A percentile compares a stretch with the other conserved stretches of the same genome.
phyloP scores from a whole-genome alignment of 352 stramenopile genomes.

The Plasmopara halstedii region DNA sequence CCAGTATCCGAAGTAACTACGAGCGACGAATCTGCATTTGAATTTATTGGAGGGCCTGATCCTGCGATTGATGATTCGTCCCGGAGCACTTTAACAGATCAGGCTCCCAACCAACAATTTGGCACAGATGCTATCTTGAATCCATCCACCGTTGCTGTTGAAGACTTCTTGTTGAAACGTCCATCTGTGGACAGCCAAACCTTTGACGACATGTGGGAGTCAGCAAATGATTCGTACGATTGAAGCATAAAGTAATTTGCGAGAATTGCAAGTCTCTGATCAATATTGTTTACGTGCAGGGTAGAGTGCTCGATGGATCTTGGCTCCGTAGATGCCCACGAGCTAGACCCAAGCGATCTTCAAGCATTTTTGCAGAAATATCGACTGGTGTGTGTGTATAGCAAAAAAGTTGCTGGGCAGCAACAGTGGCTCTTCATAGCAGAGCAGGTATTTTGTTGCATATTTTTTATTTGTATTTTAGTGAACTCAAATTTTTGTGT shows the following conservation, averaged over 20 bases:
- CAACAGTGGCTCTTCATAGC: slow-evolving; percentile 74
- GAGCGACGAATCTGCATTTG: slow-evolving; percentile 55
- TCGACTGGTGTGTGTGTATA: slow-evolving; percentile 59
- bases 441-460: slow-evolving; percentile 47
- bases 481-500: slow-evolving; percentile 1
- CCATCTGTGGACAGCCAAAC: slow-evolving; percentile 37
- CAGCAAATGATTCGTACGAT: slow-evolving; percentile 57
- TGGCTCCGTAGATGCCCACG: slow-evolving; percentile 27
- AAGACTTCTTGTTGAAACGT: slow-evolving; percentile 57
- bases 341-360: slow-evolving; percentile 50
- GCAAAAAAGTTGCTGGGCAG: slow-evolving; percentile 65
- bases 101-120: slow-evolving; percentile 34
- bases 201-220: slow-evolving; percentile 75
- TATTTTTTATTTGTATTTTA: neutral
- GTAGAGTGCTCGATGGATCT: slow-evolving; percentile 72
- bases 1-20: slow-evolving; percentile 9
- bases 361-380: slow-evolving; percentile 54
- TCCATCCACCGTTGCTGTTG: slow-evolving; percentile 26
- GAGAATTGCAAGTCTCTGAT: slow-evolving; percentile 1
- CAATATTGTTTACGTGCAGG: slow-evolving; percentile 21
- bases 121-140: slow-evolving; percentile 23
- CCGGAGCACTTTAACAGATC: slow-evolving; percentile 34
- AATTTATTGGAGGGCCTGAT: slow-evolving; percentile 56
- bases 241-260: neutral
- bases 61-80: slow-evolving; percentile 37